Conservation (phyloP, 148 eudicot species). For the Selenicereus undatus region DNA sequence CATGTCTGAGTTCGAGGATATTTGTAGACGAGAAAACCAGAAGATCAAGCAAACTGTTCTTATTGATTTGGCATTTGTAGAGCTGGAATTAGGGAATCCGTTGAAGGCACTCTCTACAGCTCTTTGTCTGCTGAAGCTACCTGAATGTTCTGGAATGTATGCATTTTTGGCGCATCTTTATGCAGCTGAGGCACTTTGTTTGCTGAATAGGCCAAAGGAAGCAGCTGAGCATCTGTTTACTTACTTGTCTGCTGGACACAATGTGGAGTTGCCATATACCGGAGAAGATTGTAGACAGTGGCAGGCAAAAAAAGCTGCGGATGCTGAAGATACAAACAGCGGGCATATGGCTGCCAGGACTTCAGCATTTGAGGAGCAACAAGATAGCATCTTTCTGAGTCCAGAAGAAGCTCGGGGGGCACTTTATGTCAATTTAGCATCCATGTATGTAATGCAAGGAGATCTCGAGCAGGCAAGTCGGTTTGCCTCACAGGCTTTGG, state of each 20-base stretch:
- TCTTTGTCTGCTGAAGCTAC: constrained; percentile 51
- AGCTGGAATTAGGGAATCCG: constrained; percentile 72
- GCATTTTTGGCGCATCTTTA: constrained; percentile 63
- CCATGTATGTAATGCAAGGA: constrained; percentile 54
- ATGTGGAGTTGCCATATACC: constrained; percentile 56
- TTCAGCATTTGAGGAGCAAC: constrained; percentile 33
- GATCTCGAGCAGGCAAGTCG: constrained; percentile 63
- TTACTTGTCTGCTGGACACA: constrained; percentile 49
- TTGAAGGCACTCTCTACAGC: constrained; percentile 61
- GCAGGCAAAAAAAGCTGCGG: constrained; percentile 47
- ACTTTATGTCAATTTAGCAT: constrained; percentile 63
- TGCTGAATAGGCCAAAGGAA: constrained; percentile 68
- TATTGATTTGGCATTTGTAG: constrained; percentile 72
- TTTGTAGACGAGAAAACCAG: constrained; percentile 57
- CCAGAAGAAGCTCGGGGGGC: constrained; percentile 80
- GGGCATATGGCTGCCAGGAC: constrained; percentile 27
- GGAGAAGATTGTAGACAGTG: constrained; percentile 69
- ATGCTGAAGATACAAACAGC: constrained; percentile 51
- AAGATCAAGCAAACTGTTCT: constrained; percentile 75
- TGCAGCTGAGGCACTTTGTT: constrained; percentile 89
- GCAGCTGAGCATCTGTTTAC: constrained; percentile 69
- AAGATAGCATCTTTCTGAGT: constrained; percentile 38
- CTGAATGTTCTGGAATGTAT: constrained; percentile 61
- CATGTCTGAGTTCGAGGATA: constrained; percentile 50
- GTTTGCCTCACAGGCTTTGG: constrained; percentile 46